These are phyloP conservation scores for Beauveria varroae DNA, from an alignment of 2,329 filamentous ascomycete species.

Conservation along the genomic window DNA sequence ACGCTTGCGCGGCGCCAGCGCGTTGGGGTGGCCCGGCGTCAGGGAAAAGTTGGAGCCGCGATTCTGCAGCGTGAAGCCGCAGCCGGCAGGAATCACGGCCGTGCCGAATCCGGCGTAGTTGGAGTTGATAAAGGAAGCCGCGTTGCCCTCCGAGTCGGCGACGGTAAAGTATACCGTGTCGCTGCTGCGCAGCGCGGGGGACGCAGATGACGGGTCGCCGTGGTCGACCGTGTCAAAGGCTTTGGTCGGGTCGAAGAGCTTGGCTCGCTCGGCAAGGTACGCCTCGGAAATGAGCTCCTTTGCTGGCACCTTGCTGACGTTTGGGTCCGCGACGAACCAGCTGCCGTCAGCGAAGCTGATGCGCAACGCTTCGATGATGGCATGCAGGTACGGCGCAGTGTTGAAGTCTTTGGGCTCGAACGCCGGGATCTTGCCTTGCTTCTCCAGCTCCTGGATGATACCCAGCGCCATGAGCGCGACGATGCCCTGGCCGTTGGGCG, in stretches of 20 bases:
- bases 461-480: slow-evolving; percentile 91
- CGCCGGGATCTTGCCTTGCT: slow-evolving; percentile 61
- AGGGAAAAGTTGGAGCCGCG: slow-evolving; percentile 83
- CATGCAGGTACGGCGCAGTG: slow-evolving; percentile 72
- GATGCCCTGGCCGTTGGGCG: slow-evolving; percentile 92
- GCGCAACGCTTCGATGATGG: slow-evolving; percentile 77
- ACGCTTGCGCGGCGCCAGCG: slow-evolving; percentile 70
- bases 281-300: slow-evolving; percentile 59
- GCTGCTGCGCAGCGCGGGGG: slow-evolving; percentile 71
- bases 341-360: slow-evolving; percentile 83
- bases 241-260: slow-evolving; percentile 49
- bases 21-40: slow-evolving; percentile 65
- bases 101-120: slow-evolving; percentile 90
- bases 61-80: slow-evolving; percentile 92
- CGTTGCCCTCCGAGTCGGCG: slow-evolving; percentile 76
- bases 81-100: slow-evolving; percentile 72
- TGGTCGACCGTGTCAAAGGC: slow-evolving; percentile 56
- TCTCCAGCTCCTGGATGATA: slow-evolving; percentile 80
- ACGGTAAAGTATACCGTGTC: slow-evolving; percentile 94
- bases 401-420: slow-evolving; percentile 73
- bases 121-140: slow-evolving; percentile 93
- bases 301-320: slow-evolving; percentile 61
- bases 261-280: slow-evolving; percentile 66
- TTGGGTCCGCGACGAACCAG: slow-evolving; percentile 87
- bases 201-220: slow-evolving; percentile 49